Evolutionary conservation across 768 basidiomycete genomes (phyloP), one percentile per base, ranked within the genome.

Genomic region (Clitopilus passeckerianus): DNA sequence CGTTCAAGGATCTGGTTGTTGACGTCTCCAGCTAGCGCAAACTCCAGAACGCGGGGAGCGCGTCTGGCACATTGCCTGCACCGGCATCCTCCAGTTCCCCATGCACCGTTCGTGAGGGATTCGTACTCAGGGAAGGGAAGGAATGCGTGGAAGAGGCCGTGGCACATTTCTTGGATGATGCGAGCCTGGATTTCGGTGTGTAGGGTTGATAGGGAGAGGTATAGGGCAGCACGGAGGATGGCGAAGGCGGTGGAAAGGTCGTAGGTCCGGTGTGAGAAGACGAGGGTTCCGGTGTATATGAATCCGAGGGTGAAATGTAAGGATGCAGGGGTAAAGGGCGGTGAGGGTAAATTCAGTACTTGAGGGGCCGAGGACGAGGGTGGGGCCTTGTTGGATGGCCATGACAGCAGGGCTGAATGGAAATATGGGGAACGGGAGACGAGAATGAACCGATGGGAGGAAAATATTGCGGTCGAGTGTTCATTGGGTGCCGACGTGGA

Each of bases 281-380:
- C 79, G 50, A 98, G 88, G 4, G 94, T 96, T 44, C 96, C 97
- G 5, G 94, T 92, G 68, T 98, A 98, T 52, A 98, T 86, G 74
- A 90, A 98, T 2, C 94, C 94, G 53, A 98, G 83, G 37, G 93
- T 93, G 70, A 98, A 98, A 69, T 96, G 93, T 5, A 97, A 79
- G 0, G 94, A 91, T 1, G 95, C 90, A 0, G 95, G 93, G 0
- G 96, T 96, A 73, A 98, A 98, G 0, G 95, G 95, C 0, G 96
- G 95, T 0, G 89, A 93, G 1, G 92, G 93, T 5, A 98, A 82
- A 0, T 80, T 85, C 10, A 97, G 73, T 0, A 82, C 86, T 0
- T 84, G 71, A 0, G 82, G 82, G 59, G 87, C 86, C 52, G 62
- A 37, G 1, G 67, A 61, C 43, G 66, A 54, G 56, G 54, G 70